Evolutionary conservation across 1,284 basidiomycete species (phyloP), one percentile per base, ranked within the genome.

Genomic region (Ustilago bromivora): DNA sequence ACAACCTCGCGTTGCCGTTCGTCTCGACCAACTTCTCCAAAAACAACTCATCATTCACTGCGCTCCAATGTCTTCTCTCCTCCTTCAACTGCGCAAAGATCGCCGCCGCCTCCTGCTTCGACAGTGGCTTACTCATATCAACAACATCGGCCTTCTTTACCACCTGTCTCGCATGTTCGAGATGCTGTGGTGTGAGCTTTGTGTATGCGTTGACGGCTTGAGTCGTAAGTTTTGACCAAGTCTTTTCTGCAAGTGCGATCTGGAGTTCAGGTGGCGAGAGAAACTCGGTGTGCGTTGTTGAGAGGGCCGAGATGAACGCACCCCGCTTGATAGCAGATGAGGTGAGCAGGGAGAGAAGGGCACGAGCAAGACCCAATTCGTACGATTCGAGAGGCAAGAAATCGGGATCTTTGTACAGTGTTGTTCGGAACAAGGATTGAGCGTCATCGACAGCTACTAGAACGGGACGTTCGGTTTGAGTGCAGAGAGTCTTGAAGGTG

Each of bases 381-480:
- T 92, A 94, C 0, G 93, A 87, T 77, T 92, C 90, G 64, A 98
- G 90, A 7, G 87, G 82, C 11, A 89, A 87, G 86, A 91, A 95
- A 61, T 92, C 91, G 1, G 94, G 92, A 67, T 94, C 91, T 47
- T 91, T 90, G 88, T 97, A 98, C 19, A 88, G 85, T 0, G 92
- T 90, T 55, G 89, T 89, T 81, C 90, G 88, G 85, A 94, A 96
- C 38, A 97, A 88, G 0, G 92, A 89, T 84, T 97, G 95, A 80
- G 92, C 91, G 78, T 96, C 94, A 82, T 98, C 96, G 0, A 97
- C 87, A 0, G 94, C 95, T 34, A 96, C 87, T 7, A 98, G 86
- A 2, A 97, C 92, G 0, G 95, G 84, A 88, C 86, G 59, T 89
- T 92, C 85, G 0, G 88, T 91, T 85, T 98, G 95, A 46, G 82